phyloP scores from a whole-genome alignment of 805 yeast species.

The Metschnikowia colocasiae region DNA sequence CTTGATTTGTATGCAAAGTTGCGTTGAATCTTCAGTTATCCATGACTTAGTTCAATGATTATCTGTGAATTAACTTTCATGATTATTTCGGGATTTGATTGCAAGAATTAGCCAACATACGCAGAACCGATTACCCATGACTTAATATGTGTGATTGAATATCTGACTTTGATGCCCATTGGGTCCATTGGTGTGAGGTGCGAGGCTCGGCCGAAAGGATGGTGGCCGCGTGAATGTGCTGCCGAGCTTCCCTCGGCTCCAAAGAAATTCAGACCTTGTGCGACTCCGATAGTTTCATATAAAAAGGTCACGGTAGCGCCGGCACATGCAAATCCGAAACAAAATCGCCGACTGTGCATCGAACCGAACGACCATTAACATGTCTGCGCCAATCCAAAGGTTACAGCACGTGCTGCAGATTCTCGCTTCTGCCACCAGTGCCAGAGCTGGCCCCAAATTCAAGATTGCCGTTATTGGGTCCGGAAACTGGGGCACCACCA shows the following conservation, averaged over 20 bases:
- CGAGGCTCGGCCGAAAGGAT: constrained; percentile 4
- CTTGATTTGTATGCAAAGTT: too few species aligned
- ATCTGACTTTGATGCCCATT: too few species aligned
- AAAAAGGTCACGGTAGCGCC: background rate
- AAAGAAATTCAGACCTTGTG: background rate
- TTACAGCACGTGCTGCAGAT: constrained; percentile 20
- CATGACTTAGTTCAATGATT: too few species aligned
- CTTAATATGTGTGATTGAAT: too few species aligned
- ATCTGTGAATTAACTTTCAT: too few species aligned
- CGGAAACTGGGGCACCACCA: constrained; percentile 98
- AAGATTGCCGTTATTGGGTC: constrained; percentile 65
- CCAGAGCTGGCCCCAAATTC: constrained; percentile 25
- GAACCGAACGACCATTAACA: background rate
- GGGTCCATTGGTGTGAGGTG: background rate
- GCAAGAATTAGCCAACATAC: too few species aligned
- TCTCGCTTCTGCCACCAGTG: constrained; percentile 13
- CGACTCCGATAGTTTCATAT: background rate
- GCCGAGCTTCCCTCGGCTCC: background rate
- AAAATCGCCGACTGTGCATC: background rate
- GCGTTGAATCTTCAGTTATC: too few species aligned
- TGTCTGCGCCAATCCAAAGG: constrained; percentile 17
- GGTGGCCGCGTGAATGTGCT: background rate
- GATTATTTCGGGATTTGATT: too few species aligned
- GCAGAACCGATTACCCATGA: too few species aligned
- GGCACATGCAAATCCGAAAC: background rate